A percentile compares a stretch with the other conserved stretches of the same genome.
Evolutionary conservation across 2,329 filamentous ascomycete species (phyloP).

Genomic region (Eurotiales sp.): DNA sequence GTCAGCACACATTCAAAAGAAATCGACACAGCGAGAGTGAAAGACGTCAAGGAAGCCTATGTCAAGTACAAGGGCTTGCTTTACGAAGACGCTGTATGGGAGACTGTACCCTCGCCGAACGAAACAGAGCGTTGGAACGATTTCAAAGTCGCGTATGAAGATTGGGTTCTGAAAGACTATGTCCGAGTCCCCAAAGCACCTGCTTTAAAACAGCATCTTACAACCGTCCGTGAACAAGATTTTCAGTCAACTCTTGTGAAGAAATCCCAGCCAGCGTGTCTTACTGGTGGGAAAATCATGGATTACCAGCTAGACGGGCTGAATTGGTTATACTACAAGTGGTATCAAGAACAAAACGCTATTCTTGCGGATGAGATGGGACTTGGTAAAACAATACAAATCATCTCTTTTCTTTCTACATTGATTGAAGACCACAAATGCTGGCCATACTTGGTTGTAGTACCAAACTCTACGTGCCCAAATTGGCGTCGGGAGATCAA

Average conservation of each 20-base stretch:
- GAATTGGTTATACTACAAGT: constrained; percentile 94
- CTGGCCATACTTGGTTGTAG: constrained; percentile 89
- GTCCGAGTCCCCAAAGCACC: constrained; percentile 56
- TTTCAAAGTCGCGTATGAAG: constrained; percentile 77
- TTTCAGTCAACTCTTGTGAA: constrained; percentile 67
- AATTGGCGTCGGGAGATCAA: constrained; percentile 98
- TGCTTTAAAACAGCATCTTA: constrained; percentile 64
- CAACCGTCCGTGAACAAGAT: constrained; percentile 60
- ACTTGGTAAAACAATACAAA: constrained; percentile 92
- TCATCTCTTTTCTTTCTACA: constrained; percentile 75
- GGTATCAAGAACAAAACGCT: constrained; percentile 74
- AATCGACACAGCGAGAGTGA: constrained; percentile 67
- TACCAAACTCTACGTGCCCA: constrained; percentile 91
- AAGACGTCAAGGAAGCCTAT: constrained; percentile 67
- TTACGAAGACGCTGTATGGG: constrained; percentile 91
- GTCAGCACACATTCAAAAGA: constrained; percentile 58
- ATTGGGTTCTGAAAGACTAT: constrained; percentile 77
- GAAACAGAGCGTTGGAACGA: constrained; percentile 67
- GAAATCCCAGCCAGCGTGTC: constrained; percentile 65
- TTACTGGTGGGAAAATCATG: constrained; percentile 82
- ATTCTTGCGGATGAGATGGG: constrained; percentile 98
- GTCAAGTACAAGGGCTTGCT: constrained; percentile 91
- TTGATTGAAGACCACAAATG: constrained; percentile 67
- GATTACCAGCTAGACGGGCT: constrained; percentile 87
- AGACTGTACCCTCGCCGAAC: constrained; percentile 64